phyloP scores from a whole-genome alignment of 352 stramenopile species.

The Elongisporangium undulatum region DNA sequence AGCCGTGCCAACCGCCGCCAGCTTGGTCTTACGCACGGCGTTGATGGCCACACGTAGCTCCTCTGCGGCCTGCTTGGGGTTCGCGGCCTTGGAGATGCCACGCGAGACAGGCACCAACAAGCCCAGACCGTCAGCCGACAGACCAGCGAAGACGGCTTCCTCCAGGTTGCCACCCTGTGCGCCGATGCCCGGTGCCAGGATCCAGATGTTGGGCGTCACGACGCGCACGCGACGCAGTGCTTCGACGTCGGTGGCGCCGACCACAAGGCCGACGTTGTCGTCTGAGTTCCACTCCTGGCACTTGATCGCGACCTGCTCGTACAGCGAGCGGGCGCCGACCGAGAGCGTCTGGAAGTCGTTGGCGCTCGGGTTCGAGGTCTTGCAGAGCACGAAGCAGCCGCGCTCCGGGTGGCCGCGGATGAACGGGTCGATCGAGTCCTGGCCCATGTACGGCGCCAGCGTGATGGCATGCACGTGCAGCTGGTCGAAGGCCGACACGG shows the following conservation, averaged over 20 bases:
- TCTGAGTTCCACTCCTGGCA: slow-evolving; percentile 87
- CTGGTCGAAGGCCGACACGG: slow-evolving; percentile 90
- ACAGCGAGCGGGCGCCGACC: slow-evolving; percentile 51
- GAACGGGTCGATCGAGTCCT: slow-evolving; percentile 97
- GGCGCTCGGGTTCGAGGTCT: slow-evolving; percentile 98
- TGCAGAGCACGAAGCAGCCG: slow-evolving; percentile 98
- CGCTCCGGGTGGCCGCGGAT: slow-evolving; percentile 79
- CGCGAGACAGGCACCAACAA: slow-evolving; percentile 97
- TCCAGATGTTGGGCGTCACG: slow-evolving; percentile 91
- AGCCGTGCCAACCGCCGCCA: slow-evolving; percentile 11
- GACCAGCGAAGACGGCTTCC: slow-evolving; percentile 69
- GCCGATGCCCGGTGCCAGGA: slow-evolving; percentile 96
- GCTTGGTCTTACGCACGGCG: slow-evolving; percentile 63
- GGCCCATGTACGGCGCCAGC: slow-evolving; percentile 98
- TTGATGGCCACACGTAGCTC: slow-evolving; percentile 94
- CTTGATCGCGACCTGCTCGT: slow-evolving; percentile 91
- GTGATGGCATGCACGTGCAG: slow-evolving; percentile 95
- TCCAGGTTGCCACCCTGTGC: slow-evolving; percentile 93
- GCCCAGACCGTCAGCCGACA: slow-evolving; percentile 85
- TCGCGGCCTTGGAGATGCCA: slow-evolving; percentile 91
- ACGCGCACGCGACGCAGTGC: slow-evolving; percentile 86
- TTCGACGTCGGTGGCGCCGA: slow-evolving; percentile 95
- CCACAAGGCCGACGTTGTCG: slow-evolving; percentile 95
- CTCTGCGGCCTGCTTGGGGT: slow-evolving; percentile 89
- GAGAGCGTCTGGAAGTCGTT: slow-evolving; percentile 94